These are phyloP conservation scores for Nyctanthes arbortristis DNA, from an alignment of 257 asterid genomes.

Conservation along the genomic window DNA sequence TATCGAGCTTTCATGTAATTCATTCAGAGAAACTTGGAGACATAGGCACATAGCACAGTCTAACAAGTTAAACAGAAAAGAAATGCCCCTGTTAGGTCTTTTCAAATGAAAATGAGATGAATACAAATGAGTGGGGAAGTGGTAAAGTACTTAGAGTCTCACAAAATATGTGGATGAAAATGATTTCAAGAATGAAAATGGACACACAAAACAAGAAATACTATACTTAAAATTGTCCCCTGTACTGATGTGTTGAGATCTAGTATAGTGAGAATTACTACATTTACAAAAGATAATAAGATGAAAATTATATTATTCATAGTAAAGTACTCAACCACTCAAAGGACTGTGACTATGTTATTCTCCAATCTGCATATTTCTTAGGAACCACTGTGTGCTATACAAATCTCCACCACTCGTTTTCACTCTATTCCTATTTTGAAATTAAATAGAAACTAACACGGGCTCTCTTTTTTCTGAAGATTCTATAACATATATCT, in stretches of 20 bases:
- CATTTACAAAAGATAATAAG: background rate
- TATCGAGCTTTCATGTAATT: background rate
- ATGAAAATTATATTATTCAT: background rate
- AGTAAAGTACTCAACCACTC: background rate
- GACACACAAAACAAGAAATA: background rate
- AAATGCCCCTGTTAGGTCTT: no score
- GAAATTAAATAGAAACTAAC: no score
- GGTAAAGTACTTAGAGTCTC: no score
- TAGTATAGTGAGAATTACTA: background rate
- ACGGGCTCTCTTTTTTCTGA: background rate
- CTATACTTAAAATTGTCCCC: background rate
- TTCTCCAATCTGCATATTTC: no score
- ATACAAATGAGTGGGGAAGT: no score
- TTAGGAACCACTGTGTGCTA: no score
- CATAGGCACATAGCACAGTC: background rate
- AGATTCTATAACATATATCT: background rate
- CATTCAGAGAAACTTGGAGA: background rate
- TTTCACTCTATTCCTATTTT: no score
- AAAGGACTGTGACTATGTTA: no score
- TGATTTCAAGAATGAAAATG: no score
- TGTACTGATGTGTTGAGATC: background rate
- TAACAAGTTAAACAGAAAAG: background rate
- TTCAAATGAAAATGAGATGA: no score
- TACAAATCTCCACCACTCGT: no score
- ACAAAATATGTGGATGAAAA: no score